phyloP scores from a whole-genome alignment of 176 grass and related monocot species.

The Rhynchospora tenuis region DNA sequence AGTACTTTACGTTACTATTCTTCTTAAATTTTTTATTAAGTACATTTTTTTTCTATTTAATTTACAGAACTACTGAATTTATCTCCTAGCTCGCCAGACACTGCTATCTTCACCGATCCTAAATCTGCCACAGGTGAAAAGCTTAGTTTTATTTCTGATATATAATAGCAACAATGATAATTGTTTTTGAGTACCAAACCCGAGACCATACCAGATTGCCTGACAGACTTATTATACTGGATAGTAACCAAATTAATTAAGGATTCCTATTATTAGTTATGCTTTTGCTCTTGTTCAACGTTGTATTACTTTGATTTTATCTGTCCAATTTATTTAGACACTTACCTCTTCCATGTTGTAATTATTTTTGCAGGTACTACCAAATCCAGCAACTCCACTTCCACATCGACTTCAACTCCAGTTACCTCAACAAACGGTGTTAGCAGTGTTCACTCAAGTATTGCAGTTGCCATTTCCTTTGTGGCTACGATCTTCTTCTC shows the following conservation, averaged over 20 bases:
- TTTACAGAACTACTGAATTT: conserved; percentile 40
- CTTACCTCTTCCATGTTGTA: background rate
- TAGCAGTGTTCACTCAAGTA: background rate
- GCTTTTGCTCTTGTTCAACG: background rate
- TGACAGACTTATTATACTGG: background rate
- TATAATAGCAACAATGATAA: background rate
- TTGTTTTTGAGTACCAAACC: background rate
- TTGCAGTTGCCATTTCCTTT: background rate
- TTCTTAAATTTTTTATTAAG: background rate
- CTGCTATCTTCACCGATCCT: conserved; percentile 33
- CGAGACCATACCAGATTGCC: background rate
- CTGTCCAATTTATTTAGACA: background rate
- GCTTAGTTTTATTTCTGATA: background rate
- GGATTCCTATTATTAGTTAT: background rate
- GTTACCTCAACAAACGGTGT: background rate
- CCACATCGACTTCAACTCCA: conserved; percentile 12
- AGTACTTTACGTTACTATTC: background rate
- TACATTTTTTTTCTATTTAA: background rate
- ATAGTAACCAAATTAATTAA: background rate
- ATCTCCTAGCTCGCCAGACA: conserved; percentile 35
- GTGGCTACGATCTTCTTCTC: conserved; percentile 25
- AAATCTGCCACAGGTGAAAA: background rate
- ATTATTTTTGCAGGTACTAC: conserved; percentile 17
- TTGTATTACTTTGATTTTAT: background rate
- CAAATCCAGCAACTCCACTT: conserved; percentile 24